A percentile compares a stretch with the other conserved stretches of the same genome.
Conservation (phyloP, 1,139 yeast species). For the Pichia sp. region DNA sequence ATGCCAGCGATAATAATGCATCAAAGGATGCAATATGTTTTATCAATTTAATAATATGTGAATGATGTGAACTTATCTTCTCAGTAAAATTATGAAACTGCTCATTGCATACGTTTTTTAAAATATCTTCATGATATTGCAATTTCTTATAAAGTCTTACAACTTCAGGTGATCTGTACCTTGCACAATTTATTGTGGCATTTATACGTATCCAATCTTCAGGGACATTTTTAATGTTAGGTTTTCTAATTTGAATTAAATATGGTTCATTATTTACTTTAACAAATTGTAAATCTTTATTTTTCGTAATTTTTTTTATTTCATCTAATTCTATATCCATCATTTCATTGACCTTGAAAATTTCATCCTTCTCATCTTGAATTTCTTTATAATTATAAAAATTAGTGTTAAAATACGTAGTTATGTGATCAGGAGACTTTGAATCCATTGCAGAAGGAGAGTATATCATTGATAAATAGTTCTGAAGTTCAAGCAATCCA, state of each 20-base stretch:
- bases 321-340: constrained; percentile 46
- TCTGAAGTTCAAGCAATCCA: constrained; percentile 23
- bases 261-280: constrained; percentile 61
- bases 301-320: constrained; percentile 41
- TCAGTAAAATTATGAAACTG: constrained; percentile 51
- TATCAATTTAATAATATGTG: constrained; percentile 45
- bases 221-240: constrained; percentile 55
- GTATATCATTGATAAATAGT: constrained; percentile 49
- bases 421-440: constrained; percentile 37
- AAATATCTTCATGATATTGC: constrained; percentile 57
- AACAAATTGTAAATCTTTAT: constrained; percentile 53
- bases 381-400: constrained; percentile 37
- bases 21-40: constrained; percentile 57
- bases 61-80: constrained; percentile 45
- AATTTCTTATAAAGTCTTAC: constrained; percentile 45
- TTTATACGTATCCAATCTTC: constrained; percentile 68
- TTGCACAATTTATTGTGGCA: constrained; percentile 62
- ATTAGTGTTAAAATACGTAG: constrained; percentile 47
- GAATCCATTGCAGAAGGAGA: constrained; percentile 51
- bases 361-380: constrained; percentile 35
- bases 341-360: constrained; percentile 35
- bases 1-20: constrained; percentile 66
- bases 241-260: constrained; percentile 66
- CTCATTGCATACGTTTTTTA: constrained; percentile 47
- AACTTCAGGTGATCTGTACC: constrained; percentile 65